phyloP scores from a whole-genome alignment of 1,284 basidiomycete species.

The Apiotrichum brassicae region DNA sequence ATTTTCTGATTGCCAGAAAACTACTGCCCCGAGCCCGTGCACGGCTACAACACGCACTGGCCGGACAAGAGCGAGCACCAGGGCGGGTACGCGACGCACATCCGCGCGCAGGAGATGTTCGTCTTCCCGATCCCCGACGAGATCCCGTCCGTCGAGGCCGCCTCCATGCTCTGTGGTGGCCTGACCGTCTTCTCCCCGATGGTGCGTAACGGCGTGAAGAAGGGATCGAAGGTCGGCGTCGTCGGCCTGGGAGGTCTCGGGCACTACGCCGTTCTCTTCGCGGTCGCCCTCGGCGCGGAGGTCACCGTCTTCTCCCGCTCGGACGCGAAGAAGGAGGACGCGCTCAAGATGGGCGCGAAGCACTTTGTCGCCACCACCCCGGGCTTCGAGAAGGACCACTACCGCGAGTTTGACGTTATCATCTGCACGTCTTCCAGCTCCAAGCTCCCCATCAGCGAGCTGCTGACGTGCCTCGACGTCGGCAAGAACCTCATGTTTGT shows the following conservation, averaged over 20 bases:
- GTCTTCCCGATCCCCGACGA: conserved; percentile 63
- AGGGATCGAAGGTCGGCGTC: conserved; percentile 62
- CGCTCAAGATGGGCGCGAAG: conserved; percentile 57
- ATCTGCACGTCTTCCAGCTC: conserved; percentile 52
- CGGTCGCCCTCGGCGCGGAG: conserved; percentile 56
- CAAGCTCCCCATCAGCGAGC: conserved; percentile 48
- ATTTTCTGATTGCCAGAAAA: conserved; percentile 35
- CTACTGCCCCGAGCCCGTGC: conserved; percentile 46
- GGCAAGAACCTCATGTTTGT: conserved; percentile 56
- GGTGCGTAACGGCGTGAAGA: conserved; percentile 56
- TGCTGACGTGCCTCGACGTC: conserved; percentile 52
- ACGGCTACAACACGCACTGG: conserved; percentile 48
- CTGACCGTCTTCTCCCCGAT: conserved; percentile 63
- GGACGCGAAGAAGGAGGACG: conserved; percentile 58
- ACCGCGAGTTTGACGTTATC: conserved; percentile 57
- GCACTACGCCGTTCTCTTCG: conserved; percentile 57
- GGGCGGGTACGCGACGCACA: conserved; percentile 59
- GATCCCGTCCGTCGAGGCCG: conserved; percentile 54
- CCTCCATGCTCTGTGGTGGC: conserved; percentile 57
- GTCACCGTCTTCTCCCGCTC: conserved; percentile 64
- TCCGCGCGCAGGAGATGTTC: conserved; percentile 61
- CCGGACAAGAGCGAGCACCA: conserved; percentile 53
- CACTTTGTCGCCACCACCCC: conserved; percentile 51
- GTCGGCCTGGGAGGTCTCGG: conserved; percentile 61
- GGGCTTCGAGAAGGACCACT: conserved; percentile 51